Conservation (phyloP, 192 early-diverging fungal species). For the Chytriomyces hyalinus region DNA sequence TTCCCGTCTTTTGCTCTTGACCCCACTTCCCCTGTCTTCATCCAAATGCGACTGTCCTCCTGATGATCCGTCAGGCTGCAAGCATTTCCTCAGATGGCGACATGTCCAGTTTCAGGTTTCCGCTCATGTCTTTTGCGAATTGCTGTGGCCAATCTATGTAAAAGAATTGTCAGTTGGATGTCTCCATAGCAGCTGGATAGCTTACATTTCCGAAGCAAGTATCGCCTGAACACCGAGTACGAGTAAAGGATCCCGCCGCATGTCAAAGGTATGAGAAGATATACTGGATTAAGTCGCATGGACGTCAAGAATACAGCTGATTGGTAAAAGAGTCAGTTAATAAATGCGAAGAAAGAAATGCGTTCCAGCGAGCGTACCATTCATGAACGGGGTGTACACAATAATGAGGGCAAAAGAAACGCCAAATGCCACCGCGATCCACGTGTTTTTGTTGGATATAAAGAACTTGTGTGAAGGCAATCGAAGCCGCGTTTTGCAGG, state of each 20-base stretch:
- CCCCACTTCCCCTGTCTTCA: too few relatives aligned
- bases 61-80: too few relatives aligned
- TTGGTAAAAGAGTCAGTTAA: not conserved
- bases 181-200: too few relatives aligned
- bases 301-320: conserved; percentile 77
- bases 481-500: conserved; percentile 79
- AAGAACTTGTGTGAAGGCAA: conserved; percentile 63
- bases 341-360: not conserved
- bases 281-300: conserved; percentile 70
- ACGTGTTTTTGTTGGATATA: conserved; percentile 62
- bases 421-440: conserved; percentile 33
- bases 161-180: not conserved
- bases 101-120: conserved; percentile 15
- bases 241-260: conserved; percentile 63
- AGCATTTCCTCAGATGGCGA: not conserved
- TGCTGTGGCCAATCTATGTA: conserved; percentile 25
- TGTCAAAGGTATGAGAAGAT: conserved; percentile 78
- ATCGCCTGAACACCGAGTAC: conserved; percentile 41
- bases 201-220: conserved; percentile 33
- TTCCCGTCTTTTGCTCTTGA: too few relatives aligned
- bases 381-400: conserved; percentile 57
- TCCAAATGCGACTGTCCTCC: too few relatives aligned
- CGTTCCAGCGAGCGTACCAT: conserved; percentile 35
- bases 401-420: conserved; percentile 42
- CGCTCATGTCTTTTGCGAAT: conserved; percentile 22